Percentiles rank a stretch among this genome's conserved stretches.
Evolutionary conservation across 1,284 basidiomycete species (phyloP).

Genomic region (Cryptococcus sp.): DNA sequence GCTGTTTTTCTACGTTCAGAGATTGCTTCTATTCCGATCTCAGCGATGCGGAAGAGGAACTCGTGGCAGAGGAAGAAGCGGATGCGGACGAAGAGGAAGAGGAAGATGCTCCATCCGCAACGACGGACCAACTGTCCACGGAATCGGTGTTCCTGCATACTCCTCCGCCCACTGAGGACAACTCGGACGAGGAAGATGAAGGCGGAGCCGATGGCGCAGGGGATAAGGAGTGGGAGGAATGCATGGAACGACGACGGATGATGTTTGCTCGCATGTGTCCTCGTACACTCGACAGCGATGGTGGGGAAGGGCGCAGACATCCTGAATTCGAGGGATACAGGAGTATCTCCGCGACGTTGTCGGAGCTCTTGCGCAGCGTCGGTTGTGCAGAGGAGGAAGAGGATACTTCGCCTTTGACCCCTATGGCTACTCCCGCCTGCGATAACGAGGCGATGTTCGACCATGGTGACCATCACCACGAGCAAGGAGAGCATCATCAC

Average conservation of each 20-base stretch:
- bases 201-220: slow-evolving; percentile 15
- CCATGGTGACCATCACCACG: background rate
- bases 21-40: slow-evolving; percentile 11
- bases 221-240: slow-evolving; percentile 42
- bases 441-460: background rate
- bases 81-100: slow-evolving; percentile 14
- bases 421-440: background rate
- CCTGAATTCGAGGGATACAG: slow-evolving; percentile 50
- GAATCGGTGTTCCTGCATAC: slow-evolving; percentile 20
- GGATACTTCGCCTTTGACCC: background rate
- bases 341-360: slow-evolving; percentile 42
- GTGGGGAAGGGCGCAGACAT: slow-evolving; percentile 21
- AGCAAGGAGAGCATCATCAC: slow-evolving; percentile 1
- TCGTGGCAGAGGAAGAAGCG: slow-evolving; percentile 11
- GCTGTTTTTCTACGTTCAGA: slow-evolving; percentile 29
- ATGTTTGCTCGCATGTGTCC: slow-evolving; percentile 47
- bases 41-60: slow-evolving; percentile 1
- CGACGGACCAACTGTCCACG: slow-evolving; percentile 13
- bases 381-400: slow-evolving; percentile 14
- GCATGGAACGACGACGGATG: slow-evolving; percentile 46
- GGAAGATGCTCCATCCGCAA: slow-evolving; percentile 6
- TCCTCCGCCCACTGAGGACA: slow-evolving; percentile 15
- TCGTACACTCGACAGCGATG: slow-evolving; percentile 8
- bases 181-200: slow-evolving; percentile 22
- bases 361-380: slow-evolving; percentile 32